phyloP scores from a whole-genome alignment of 1,284 basidiomycete genomes.

The Chondrostereum purpureum region DNA sequence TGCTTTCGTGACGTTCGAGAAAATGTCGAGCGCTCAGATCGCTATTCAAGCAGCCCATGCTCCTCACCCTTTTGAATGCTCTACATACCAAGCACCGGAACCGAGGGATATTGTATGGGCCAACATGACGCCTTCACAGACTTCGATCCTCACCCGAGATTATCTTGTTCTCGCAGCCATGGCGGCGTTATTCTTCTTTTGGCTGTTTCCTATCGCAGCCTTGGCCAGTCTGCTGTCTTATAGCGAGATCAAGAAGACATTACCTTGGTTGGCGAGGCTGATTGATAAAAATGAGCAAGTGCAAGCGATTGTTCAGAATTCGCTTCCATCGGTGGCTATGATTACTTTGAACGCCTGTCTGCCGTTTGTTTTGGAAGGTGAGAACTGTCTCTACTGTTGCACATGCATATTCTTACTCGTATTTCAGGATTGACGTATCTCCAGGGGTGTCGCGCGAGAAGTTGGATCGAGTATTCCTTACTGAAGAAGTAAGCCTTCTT shows the following conservation, averaged over 20 bases:
- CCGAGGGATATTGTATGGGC: constrained; percentile 95
- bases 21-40: constrained; percentile 92
- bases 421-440: constrained; percentile 72
- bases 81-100: constrained; percentile 81
- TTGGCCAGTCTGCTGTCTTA: constrained; percentile 85
- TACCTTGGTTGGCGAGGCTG: constrained; percentile 77
- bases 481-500: constrained; percentile 71
- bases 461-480: constrained; percentile 90
- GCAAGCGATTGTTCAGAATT: constrained; percentile 87
- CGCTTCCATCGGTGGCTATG: constrained; percentile 85
- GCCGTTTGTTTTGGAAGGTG: constrained; percentile 88
- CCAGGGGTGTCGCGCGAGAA: constrained; percentile 85
- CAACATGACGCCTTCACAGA: constrained; percentile 68
- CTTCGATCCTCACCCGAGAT: constrained; percentile 57
- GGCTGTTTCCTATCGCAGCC: constrained; percentile 82
- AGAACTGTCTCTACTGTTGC: constrained; percentile 12
- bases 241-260: constrained; percentile 83
- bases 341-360: constrained; percentile 85
- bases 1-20: constrained; percentile 97
- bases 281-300: constrained; percentile 79
- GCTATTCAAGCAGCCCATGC: constrained; percentile 84
- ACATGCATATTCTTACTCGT: no score
- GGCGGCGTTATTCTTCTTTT: constrained; percentile 71
- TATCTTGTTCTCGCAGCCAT: constrained; percentile 66
- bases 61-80: constrained; percentile 56